Conservation (phyloP, 1,284 basidiomycete genomes). For the Marasmius oreades region DNA sequence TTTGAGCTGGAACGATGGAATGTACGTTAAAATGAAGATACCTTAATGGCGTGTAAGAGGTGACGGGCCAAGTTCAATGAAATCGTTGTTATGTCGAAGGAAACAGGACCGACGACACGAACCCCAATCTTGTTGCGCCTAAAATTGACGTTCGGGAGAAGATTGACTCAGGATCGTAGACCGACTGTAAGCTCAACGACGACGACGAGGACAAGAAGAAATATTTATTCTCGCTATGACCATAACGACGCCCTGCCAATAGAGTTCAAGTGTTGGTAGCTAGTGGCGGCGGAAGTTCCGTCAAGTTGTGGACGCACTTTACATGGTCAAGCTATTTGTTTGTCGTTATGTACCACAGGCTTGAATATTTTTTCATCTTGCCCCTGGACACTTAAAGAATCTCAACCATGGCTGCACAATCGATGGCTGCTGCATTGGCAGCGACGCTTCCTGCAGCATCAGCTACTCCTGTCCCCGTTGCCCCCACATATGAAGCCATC, state of each 20-base stretch:
- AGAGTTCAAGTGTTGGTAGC: no score
- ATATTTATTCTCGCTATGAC: conserved; percentile 75
- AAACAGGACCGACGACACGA: conserved; percentile 84
- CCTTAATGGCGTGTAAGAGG: conserved; percentile 96
- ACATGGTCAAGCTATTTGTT: conserved; percentile 21
- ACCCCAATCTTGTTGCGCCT: neutral
- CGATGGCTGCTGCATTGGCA: conserved; percentile 87
- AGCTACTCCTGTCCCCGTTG: conserved; percentile 49
- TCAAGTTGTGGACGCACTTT: neutral
- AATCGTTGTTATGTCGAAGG: conserved; percentile 58
- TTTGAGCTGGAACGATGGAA: conserved; percentile 3
- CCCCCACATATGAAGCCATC: conserved; percentile 72
- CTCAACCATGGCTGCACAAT: conserved; percentile 53
- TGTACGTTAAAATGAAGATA: conserved; percentile 25
- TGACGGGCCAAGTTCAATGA: conserved; percentile 93
- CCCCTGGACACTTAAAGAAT: no score
- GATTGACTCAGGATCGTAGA: conserved; percentile 38
- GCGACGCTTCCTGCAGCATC: conserved; percentile 74
- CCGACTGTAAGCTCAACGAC: conserved; percentile 87
- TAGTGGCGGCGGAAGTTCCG: conserved; percentile 22
- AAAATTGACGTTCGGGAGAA: neutral
- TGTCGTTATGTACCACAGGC: conserved; percentile 29
- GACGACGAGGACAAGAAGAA: conserved; percentile 85
- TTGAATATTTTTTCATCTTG: conserved; percentile 17
- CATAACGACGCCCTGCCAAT: no score